Evolutionary conservation across 805 yeast genomes (phyloP).

Genomic region (Isabelozyma heimii): DNA sequence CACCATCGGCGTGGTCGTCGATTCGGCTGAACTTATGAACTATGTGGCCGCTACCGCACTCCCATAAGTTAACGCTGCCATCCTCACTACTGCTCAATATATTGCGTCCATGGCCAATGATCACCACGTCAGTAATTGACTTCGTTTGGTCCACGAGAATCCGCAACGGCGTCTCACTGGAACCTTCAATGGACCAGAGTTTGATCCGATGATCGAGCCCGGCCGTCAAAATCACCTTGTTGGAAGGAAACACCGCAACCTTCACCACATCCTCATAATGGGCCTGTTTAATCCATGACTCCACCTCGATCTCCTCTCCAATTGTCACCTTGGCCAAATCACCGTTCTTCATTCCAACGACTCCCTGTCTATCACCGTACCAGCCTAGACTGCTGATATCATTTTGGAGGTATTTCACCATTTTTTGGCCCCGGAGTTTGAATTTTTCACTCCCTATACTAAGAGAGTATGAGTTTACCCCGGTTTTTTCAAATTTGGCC

Average conservation of each 20-base stretch:
- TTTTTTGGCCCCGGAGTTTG: background rate
- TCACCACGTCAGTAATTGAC: conserved; percentile 45
- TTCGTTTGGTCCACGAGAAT: conserved; percentile 49
- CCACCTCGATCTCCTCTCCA: background rate
- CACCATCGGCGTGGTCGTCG: conserved; percentile 14
- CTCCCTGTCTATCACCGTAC: background rate
- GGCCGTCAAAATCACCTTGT: conserved; percentile 54
- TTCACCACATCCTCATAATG: conserved; percentile 50
- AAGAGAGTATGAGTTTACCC: background rate
- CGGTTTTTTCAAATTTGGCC: background rate
- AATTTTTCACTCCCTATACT: background rate
- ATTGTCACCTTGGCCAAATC: background rate
- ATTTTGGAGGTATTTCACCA: background rate
- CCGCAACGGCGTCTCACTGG: conserved; percentile 22
- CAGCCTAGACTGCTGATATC: background rate
- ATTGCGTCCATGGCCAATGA: conserved; percentile 68
- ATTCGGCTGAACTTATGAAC: conserved; percentile 34
- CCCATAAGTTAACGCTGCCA: conserved; percentile 65
- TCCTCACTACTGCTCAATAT: conserved; percentile 54
- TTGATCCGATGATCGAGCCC: conserved; percentile 60
- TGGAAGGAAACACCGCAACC: conserved; percentile 59
- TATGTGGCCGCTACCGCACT: conserved; percentile 54
- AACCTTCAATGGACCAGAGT: conserved; percentile 50
- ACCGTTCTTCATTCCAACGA: background rate
- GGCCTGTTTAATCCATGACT: conserved; percentile 25